These are phyloP conservation scores for Teunomyces barrocoloradensis DNA, from an alignment of 805 yeast species.

Conservation along the genomic window DNA sequence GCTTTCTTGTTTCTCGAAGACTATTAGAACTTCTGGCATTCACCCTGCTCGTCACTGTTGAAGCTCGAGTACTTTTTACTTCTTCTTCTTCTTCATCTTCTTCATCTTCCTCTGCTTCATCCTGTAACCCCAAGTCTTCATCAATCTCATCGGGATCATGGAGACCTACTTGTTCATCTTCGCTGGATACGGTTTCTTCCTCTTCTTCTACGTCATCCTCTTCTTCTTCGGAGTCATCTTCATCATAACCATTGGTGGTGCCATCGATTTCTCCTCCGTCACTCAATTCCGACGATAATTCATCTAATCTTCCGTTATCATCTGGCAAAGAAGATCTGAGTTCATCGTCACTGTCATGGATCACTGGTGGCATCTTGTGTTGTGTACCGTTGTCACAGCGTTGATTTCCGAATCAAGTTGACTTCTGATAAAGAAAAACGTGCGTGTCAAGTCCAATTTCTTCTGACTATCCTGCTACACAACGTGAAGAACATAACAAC, in stretches of 20 bases:
- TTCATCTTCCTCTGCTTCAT: conserved; percentile 24
- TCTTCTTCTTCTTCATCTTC: conserved; percentile 19
- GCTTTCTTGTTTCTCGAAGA: conserved; percentile 29
- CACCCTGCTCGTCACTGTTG: conserved; percentile 12
- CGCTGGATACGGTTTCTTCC: conserved; percentile 23
- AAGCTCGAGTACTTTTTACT: conserved; percentile 25
- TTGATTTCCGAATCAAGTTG: too few relatives aligned
- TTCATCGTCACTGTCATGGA: background rate
- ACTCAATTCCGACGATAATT: conserved; percentile 11
- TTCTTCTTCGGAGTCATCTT: conserved; percentile 20
- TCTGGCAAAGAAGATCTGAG: background rate
- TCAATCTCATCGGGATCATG: conserved; percentile 39
- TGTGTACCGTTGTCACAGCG: background rate
- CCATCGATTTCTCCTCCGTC: conserved; percentile 12
- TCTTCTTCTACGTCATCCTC: conserved; percentile 21
- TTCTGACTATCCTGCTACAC: background rate
- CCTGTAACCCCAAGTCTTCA: conserved; percentile 33
- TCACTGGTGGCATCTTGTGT: background rate
- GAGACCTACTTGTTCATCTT: conserved; percentile 28
- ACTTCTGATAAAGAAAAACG: background rate
- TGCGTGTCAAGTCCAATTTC: background rate
- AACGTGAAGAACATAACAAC: background rate
- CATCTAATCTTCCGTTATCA: background rate
- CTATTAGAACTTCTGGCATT: conserved; percentile 5
- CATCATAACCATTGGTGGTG: conserved; percentile 10